Base-by-base conservation (phyloP, 768 basidiomycete species). In the Suillus paluster region DNA sequence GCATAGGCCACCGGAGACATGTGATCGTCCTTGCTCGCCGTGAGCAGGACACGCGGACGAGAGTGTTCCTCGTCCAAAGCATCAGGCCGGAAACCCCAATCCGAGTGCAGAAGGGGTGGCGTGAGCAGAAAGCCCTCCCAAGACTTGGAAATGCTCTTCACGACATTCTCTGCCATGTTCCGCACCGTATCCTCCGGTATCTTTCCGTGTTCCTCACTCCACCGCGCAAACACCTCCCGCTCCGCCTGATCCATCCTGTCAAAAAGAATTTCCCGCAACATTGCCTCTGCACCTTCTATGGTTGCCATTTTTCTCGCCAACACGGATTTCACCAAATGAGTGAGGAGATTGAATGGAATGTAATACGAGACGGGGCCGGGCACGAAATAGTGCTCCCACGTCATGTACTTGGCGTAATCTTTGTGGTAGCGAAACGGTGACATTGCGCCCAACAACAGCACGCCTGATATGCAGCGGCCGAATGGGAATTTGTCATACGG, bases 81-180 rank as follows among this genome's bases (percentile, higher is more conserved):
- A 41, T 75, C 71, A 4, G 81, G 81, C 15, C 64, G 65, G 64
- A 80, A 84, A 7, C 79, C 84, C 84, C 86, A 87, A 59, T 81
- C 81, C 17, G 80, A 78, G 50, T 86, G 82, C 56, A 82, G 71
- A 33, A 83, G 69, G 34, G 71, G 65, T 8, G 79, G 59, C 57
- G 78, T 65, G 50, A 81, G 80, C 61, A 79, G 72, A 65, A 85
- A 84, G 1, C 86, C 87, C 46, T 76, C 80, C 84, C 84, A 85
- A 52, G 82, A 75, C 36, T 70, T 78, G 21, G 77, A 73, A 9
- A 85, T 81, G 66, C 86, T 87, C 60, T 78, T 76, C 52, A 78
- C 68, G 60, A 80, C 71, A 59, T 80, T 82, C 60, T 68, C 64
- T 3, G 81, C 82, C 60, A 83, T 71, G 58, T 71, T 67, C 58